These are phyloP conservation scores for Penicillium argentinense DNA, from an alignment of 495 filamentous ascomycete species.

Conservation along the genomic window DNA sequence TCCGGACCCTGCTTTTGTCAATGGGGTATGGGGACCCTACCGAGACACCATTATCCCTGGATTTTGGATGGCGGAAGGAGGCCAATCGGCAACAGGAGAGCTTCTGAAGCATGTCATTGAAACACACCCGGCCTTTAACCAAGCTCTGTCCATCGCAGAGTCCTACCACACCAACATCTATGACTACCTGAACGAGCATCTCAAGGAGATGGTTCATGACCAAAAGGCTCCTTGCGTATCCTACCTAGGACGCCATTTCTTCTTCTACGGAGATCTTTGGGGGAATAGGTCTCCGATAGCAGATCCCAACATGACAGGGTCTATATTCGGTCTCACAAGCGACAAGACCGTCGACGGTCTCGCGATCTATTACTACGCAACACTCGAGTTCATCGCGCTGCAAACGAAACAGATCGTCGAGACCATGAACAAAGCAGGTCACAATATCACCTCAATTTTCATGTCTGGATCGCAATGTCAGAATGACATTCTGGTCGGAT, in stretches of 20 bases:
- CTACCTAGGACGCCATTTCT: slow-evolving; percentile 88
- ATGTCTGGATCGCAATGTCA: slow-evolving; percentile 98
- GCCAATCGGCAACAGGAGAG: slow-evolving; percentile 93
- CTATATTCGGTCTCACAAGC: slow-evolving; percentile 78
- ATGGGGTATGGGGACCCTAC: slow-evolving; percentile 96
- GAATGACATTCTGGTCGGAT: slow-evolving; percentile 84
- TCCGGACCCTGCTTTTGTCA: slow-evolving; percentile 82
- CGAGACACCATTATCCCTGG: slow-evolving; percentile 86
- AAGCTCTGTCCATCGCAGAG: slow-evolving; percentile 72
- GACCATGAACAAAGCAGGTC: slow-evolving; percentile 83
- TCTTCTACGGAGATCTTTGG: slow-evolving; percentile 99
- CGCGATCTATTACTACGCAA: slow-evolving; percentile 87
- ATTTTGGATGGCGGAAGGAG: slow-evolving; percentile 95
- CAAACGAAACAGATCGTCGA: slow-evolving; percentile 95
- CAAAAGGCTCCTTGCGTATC: slow-evolving; percentile 69
- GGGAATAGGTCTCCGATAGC: slow-evolving; percentile 94
- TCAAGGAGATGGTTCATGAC: slow-evolving; percentile 69
- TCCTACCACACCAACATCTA: slow-evolving; percentile 82
- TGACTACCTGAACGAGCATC: slow-evolving; percentile 88
- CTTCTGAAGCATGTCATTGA: slow-evolving; percentile 91
- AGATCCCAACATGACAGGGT: slow-evolving; percentile 86
- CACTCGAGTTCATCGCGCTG: slow-evolving; percentile 95
- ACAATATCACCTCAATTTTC: slow-evolving; percentile 87
- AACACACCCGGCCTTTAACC: slow-evolving; percentile 83
- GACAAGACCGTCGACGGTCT: slow-evolving; percentile 84